Base-by-base conservation (phyloP, 1,284 basidiomycete species). In the Xerocomus minutiporus region DNA sequence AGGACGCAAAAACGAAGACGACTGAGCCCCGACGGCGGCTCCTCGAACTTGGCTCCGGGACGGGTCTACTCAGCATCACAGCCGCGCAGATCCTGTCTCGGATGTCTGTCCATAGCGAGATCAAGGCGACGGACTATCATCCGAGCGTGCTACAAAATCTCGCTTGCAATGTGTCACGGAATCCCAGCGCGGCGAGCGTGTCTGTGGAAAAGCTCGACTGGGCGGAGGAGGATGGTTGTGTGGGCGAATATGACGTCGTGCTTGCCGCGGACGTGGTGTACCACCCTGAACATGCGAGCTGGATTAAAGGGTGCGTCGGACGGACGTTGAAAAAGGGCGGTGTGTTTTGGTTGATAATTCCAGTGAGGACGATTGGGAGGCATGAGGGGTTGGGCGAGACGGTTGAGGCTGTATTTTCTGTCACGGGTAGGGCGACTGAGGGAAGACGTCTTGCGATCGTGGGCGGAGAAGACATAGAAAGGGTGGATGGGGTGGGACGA, bases 31-130 rank as follows among this genome's bases (percentile, higher is more conserved):
- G 28, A 29, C 2, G 87, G 9, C 43, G 35, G n/a, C 70, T 93
- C 2, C 77, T 95, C 35, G 92, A 96, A 69, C 78, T 96, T 12
- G 92, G 92, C 4, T 91, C 91, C 0, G 93, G 93, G 0, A 95
- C 93, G 0, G 92, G 92, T 1, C 70, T 94, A 50, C 75, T 93
- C 8, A 90, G 89, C 62, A 84, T 93, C 55, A 79, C 81, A 23
- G 75, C 79, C 5, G 81, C 83, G 20, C 82, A 86, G 58, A 71
- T 91, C 9, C 70, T 87, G 23, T 50, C 67, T 60, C 35, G 47
- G 48, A 17, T 38, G 50, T 26, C 38, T 36, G 42, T 48, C 25
- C 26, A 36, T n/a, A 57, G 62, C 5, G 56, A 60, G 5, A 68
- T 85, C 61, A 74, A 90, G 25, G 88, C 90, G 7, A 93, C 90